Conservation (phyloP, 257 asterid genomes). For the Cinchona pubescens region DNA sequence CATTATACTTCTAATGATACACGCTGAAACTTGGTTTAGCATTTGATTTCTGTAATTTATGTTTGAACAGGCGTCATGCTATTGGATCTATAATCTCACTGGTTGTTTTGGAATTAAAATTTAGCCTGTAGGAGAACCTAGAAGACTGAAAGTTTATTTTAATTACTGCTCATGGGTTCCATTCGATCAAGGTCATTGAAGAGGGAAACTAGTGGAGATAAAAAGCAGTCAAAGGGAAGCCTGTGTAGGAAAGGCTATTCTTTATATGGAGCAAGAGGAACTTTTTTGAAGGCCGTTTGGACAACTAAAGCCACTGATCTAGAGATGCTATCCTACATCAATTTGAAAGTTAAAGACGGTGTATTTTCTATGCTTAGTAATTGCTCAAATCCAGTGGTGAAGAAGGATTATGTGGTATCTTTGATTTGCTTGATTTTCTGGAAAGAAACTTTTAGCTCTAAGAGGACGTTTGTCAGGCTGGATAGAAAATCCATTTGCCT, state of each 20-base stretch:
- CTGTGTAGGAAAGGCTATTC: neutral
- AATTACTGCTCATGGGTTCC: neutral
- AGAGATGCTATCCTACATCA: neutral
- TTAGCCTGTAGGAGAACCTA: neutral
- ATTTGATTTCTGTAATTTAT: neutral
- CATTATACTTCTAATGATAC: neutral
- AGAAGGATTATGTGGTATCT: neutral
- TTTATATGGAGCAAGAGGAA: neutral
- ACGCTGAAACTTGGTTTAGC: neutral
- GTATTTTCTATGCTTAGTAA: neutral
- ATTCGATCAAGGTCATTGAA: neutral
- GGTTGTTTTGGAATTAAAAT: neutral
- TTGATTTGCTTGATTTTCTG: neutral
- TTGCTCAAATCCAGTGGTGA: neutral
- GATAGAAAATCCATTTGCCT: neutral
- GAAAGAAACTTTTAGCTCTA: neutral
- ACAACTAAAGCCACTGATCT: neutral
- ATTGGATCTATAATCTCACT: neutral
- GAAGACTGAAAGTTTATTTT: neutral
- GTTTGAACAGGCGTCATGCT: neutral
- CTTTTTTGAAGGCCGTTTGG: neutral
- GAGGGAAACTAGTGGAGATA: neutral
- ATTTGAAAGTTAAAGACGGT: neutral
- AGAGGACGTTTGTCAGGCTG: neutral
- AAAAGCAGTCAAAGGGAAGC: neutral